A percentile compares a stretch with the other conserved stretches of the same genome.
These are phyloP conservation scores for Magnaporthales sp. DNA, from an alignment of 2,329 filamentous ascomycete genomes.

Conservation along the genomic window DNA sequence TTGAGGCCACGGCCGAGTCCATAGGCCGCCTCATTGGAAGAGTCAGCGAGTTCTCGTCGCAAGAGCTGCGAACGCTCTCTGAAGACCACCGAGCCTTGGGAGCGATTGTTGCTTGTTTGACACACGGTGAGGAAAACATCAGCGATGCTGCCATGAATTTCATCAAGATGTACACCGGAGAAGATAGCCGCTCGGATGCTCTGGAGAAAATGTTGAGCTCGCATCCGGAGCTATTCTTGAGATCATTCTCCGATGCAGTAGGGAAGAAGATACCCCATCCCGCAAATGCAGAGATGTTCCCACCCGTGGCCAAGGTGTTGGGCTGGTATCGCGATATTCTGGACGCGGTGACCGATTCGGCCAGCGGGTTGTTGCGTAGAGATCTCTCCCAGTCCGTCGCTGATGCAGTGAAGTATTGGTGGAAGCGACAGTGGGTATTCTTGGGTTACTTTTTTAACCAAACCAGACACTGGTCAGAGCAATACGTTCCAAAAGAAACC, in stretches of 20 bases:
- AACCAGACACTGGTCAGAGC: constrained; percentile 75
- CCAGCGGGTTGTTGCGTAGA: constrained; percentile 45
- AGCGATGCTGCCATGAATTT: constrained; percentile 75
- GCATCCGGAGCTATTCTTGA: constrained; percentile 34
- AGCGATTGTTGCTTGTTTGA: constrained; percentile 68
- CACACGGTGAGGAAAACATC: constrained; percentile 71
- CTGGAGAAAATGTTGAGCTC: constrained; percentile 35
- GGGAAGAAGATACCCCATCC: constrained; percentile 16
- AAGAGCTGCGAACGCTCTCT: constrained; percentile 63
- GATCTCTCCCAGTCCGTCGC: constrained; percentile 53
- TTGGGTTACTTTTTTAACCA: constrained; percentile 73
- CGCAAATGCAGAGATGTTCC: constrained; percentile 16
- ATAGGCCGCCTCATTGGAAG: constrained; percentile 70
- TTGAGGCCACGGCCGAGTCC: constrained; percentile 44
- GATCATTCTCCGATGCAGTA: constrained; percentile 33
- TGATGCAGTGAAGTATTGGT: constrained; percentile 64
- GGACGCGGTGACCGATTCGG: constrained; percentile 45
- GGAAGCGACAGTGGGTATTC: constrained; percentile 76
- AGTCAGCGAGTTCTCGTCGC: constrained; percentile 64
- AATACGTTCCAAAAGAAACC: constrained; percentile 56
- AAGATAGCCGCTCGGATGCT: constrained; percentile 44
- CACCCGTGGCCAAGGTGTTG: constrained; percentile 47
- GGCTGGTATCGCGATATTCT: constrained; percentile 50
- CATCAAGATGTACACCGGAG: constrained; percentile 71
- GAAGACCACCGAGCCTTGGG: constrained; percentile 53